phyloP scores from a whole-genome alignment of 2,329 filamentous ascomycete genomes.

The Purpureocillium takamizusanense region DNA sequence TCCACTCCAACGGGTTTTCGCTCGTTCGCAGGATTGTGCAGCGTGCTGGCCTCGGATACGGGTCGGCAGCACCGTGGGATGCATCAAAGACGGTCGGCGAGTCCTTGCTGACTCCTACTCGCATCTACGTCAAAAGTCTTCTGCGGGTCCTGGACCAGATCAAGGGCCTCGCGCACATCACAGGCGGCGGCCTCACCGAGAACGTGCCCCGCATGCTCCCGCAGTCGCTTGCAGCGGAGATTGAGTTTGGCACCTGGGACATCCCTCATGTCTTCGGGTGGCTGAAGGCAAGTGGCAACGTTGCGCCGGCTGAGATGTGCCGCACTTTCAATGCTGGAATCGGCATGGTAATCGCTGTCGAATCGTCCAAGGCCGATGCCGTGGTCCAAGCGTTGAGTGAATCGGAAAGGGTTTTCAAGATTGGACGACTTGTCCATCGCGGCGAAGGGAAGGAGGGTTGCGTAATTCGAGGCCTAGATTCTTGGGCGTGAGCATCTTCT shows the following conservation, averaged over 20 bases:
- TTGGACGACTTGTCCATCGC: conserved; percentile 63
- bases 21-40: conserved; percentile 87
- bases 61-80: conserved; percentile 70
- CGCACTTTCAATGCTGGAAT: conserved; percentile 91
- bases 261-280: conserved; percentile 76
- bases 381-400: conserved; percentile 52
- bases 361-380: conserved; percentile 49
- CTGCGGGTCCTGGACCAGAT: conserved; percentile 60
- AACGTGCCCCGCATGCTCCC: conserved; percentile 95
- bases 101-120: conserved; percentile 77
- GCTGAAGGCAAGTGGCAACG: conserved; percentile 67
- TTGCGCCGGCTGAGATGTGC: conserved; percentile 72
- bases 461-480: conserved; percentile 23
- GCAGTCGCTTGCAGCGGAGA: conserved; percentile 63
- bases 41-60: conserved; percentile 60
- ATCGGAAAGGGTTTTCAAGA: conserved; percentile 64
- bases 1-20: conserved; percentile 96
- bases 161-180: conserved; percentile 95
- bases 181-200: conserved; percentile 83
- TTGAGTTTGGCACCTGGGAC: conserved; percentile 69
- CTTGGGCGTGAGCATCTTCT: conserved; percentile 15
- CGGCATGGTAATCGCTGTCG: conserved; percentile 86
- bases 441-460: conserved; percentile 26
- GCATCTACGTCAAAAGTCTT: conserved; percentile 83
- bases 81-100: conserved; percentile 54